Base-by-base conservation (phyloP, 768 basidiomycete species). In the Leucocoprinus birnbaumii region DNA sequence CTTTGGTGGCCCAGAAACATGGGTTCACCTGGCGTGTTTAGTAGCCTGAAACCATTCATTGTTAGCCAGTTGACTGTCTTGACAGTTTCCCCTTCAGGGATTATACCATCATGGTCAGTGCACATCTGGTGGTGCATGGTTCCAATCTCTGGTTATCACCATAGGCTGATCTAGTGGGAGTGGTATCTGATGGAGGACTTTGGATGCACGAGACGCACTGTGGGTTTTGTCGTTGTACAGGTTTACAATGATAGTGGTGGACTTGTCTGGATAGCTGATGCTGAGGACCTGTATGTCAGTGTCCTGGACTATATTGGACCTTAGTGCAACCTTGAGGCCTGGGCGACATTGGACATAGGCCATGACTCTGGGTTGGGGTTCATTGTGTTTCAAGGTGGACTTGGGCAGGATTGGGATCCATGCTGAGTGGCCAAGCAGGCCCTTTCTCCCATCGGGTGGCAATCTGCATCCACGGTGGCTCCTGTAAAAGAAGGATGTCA, bases 221-320 rank as follows among this genome's bases (percentile, higher is more conserved):
- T n/a, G n/a, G n/a, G n/a, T n/a, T n/a, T 35, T 35, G 14, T 64
- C 62, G 25, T 67, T 68, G 56, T 67, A 67, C 1, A 67, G 41
- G 24, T 68, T 67, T n/a, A 66, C 56, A 9, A 62, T 57, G 0
- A 58, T 61, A 14, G 48, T 60, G 1, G 61, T 59, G 0, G 56
- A 56, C 2, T 62, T 57, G 3, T 55, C 56, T 1, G 41, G 25
- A 44, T 65, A 64, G 3, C 43, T 19, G 22, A 68, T 56, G 22
- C 66, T 62, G 1, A 68, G 50, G 0, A 67, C 40, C 48, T 65
- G 65, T 1, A 66, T 52, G 56, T 70, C 62, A 0, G 55, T 51
- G 47, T 68, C 59, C 14, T 62, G 43, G 1, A 59, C 56, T 0
- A 68, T 27, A 54, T 70, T 62, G 0, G 68, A 60, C 3, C 61